These are phyloP conservation scores for Moringa oleifera DNA, from an alignment of 345 rosid species.

Conservation along the genomic window DNA sequence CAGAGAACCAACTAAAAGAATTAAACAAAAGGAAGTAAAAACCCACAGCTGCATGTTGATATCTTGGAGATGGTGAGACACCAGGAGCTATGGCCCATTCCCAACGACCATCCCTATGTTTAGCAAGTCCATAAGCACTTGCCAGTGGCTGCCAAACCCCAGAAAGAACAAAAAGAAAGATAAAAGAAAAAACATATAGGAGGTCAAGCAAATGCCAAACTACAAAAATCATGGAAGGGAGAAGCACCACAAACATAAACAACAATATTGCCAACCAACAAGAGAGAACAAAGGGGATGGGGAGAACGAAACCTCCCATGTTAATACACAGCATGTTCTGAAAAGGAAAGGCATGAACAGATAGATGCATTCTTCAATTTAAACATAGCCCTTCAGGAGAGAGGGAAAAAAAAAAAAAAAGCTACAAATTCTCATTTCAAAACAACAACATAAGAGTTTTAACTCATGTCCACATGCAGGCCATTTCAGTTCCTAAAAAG, in stretches of 20 bases:
- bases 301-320: too few species aligned
- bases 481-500: too few species aligned
- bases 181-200: conserved; percentile 5
- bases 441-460: background rate
- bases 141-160: conserved; percentile 71
- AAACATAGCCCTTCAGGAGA: background rate
- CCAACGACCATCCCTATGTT: conserved; percentile 99
- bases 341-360: background rate
- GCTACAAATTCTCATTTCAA: background rate
- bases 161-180: conserved; percentile 5
- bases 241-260: too few species aligned
- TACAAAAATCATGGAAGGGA: too few species aligned
- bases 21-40: conserved; percentile 15
- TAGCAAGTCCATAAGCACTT: conserved; percentile 98
- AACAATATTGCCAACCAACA: too few species aligned
- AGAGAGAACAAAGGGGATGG: too few species aligned
- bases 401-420: too few species aligned
- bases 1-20: conserved; percentile 1
- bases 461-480: background rate
- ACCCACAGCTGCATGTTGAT: conserved; percentile 98
- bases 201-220: conserved; percentile 3
- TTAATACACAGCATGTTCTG: too few species aligned
- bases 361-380: background rate
- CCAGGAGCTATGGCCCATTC: conserved; percentile 99
- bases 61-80: conserved; percentile 96